These are phyloP conservation scores for Podochytrium sp. DNA, from an alignment of 192 early-diverging fungal species.

Conservation along the genomic window DNA sequence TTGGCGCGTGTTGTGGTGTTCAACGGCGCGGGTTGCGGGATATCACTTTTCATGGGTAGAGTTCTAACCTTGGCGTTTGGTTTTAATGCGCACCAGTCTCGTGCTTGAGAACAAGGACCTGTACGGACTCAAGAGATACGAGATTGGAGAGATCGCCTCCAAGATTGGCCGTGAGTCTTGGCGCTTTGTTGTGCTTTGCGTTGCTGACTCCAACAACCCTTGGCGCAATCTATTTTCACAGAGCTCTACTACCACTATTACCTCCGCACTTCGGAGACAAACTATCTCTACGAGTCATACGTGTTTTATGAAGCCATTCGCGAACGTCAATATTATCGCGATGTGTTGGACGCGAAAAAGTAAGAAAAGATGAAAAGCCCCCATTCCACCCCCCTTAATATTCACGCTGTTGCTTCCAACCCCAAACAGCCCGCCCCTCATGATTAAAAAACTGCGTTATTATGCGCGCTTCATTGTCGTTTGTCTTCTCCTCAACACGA, in stretches of 20 bases:
- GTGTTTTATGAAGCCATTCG: slow-evolving; percentile 97
- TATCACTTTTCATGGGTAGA: background rate
- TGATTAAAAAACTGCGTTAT: slow-evolving; percentile 97
- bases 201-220: too few species aligned
- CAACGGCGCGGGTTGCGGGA: too few species aligned
- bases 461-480: slow-evolving; percentile 98
- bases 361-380: too few species aligned
- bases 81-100: slow-evolving; percentile 48
- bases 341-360: slow-evolving; percentile 92
- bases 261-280: slow-evolving; percentile 93
- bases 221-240: slow-evolving; percentile 29
- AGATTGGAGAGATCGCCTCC: slow-evolving; percentile 97
- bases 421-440: slow-evolving; percentile 72
- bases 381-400: too few species aligned
- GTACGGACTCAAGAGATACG: slow-evolving; percentile 95
- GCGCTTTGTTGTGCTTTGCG: background rate
- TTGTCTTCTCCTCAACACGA: slow-evolving; percentile 82
- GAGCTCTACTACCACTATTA: slow-evolving; percentile 61
- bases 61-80: background rate
- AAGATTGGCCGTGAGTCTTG: slow-evolving; percentile 92
- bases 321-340: slow-evolving; percentile 92
- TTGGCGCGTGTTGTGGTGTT: slow-evolving; percentile 3
- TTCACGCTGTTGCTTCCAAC: too few species aligned
- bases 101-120: slow-evolving; percentile 85
- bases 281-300: slow-evolving; percentile 92